Base-by-base conservation (phyloP, 1,139 yeast species). In the Candida gigantensis region DNA sequence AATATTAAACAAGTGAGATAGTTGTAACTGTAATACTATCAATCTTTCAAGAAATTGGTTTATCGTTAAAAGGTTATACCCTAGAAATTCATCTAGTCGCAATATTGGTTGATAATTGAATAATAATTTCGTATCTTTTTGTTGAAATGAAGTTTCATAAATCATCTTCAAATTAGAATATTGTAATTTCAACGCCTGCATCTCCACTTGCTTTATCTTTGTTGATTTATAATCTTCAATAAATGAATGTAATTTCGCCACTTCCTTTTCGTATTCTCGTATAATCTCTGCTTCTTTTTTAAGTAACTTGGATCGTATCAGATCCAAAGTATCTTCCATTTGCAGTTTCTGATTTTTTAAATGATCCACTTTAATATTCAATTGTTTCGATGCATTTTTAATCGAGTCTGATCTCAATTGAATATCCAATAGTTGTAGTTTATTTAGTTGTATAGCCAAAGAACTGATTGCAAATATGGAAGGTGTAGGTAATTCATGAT, bases 361-460 rank as follows among this genome's bases (percentile, higher is more conserved):
- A 8, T 36, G 36, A 6, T 42, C 46, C 3, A 63, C 50, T 36
- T 49, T 50, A 23, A 41, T 40, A 32, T 39, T 33, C 32, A 51
- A 25, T 26, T 53, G 35, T 1, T 41, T 44, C 13, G 42, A 44
- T 21, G 60, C 49, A 23, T 47, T 48, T 8, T 57, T 46, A 2
- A 61, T 55, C 13, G 57, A 58, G 24, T 49, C 61, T 18, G 46
- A 45, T 43, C 50, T 58, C 31, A 52, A 50, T 25, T 47, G 53
- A 20, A 47, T 44, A 51, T 53, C 65, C 35, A 52, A 37, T 1
- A 63, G 46, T 30, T 68, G 67, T 15, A 75, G 60, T 45, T 65
- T 71, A 32, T 69, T 51, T 29, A 76, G 52, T 52, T 73, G 77
- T 10, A 69, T 54, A 1, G 77, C 64, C 21, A 77, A 51, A 14